Evolutionary conservation across 306 rosid species (phyloP).

Genomic region (Vigna reflexopilosa): DNA sequence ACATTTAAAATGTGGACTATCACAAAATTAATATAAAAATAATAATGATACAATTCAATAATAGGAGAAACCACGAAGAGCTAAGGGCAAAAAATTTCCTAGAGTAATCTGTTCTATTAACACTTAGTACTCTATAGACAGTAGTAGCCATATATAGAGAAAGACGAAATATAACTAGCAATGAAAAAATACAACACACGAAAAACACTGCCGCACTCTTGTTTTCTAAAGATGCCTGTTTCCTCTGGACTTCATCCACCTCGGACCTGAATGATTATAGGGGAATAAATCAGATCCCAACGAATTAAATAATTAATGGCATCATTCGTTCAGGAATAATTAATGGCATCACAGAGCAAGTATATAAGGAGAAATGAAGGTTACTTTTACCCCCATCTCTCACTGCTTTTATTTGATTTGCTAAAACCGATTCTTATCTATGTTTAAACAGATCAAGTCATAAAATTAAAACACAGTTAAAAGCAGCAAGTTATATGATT

Average conservation of each 20-base stretch:
- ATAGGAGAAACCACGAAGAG: conserved; percentile 79
- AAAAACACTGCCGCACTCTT: conserved; percentile 67
- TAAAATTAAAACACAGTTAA: background rate
- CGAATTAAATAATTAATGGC: background rate
- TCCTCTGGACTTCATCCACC: conserved; percentile 69
- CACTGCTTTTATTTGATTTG: background rate
- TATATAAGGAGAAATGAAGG: background rate
- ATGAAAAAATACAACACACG: conserved; percentile 65
- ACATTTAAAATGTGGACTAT: conserved; percentile 44
- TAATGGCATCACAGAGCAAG: background rate
- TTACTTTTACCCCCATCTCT: background rate
- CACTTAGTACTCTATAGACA: conserved; percentile 54
- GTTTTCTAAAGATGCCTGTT: conserved; percentile 73
- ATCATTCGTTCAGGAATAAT: background rate
- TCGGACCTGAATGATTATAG: conserved; percentile 65
- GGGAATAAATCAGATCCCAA: conserved; percentile 14
- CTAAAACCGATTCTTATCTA: background rate
- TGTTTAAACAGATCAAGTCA: background rate
- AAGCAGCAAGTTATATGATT: background rate
- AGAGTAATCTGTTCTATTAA: conserved; percentile 52
- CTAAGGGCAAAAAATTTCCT: conserved; percentile 70
- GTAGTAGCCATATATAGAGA: conserved; percentile 54
- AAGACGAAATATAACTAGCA: conserved; percentile 62
- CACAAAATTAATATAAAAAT: conserved; percentile 67
- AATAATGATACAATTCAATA: conserved; percentile 67